A percentile compares a stretch with the other conserved stretches of the same genome.
Evolutionary conservation across 192 early-diverging fungal genomes (phyloP).

Genomic region (Coemansia guatemalensis): DNA sequence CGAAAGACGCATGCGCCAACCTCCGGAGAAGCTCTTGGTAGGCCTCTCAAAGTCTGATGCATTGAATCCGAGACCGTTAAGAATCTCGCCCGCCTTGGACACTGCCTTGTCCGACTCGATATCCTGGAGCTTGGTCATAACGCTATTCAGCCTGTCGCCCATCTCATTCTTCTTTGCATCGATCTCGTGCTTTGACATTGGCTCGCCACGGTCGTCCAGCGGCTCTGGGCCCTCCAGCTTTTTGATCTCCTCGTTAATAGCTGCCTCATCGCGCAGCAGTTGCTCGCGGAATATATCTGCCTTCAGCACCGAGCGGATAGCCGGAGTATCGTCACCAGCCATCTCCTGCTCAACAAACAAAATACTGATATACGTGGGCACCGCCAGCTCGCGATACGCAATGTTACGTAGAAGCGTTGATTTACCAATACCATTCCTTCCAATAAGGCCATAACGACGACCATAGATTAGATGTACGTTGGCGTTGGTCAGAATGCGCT

Average conservation of each 20-base stretch:
- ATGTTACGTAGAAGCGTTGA: constrained; percentile 78
- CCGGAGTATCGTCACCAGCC: constrained; percentile 83
- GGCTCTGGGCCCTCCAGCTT: constrained; percentile 35
- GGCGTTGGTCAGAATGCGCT: constrained; percentile 89
- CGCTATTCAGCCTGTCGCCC: constrained; percentile 68
- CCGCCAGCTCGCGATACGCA: constrained; percentile 78
- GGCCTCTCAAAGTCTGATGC: constrained; percentile 72
- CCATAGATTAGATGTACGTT: constrained; percentile 81
- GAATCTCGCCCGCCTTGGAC: constrained; percentile 89
- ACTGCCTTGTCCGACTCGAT: constrained; percentile 98
- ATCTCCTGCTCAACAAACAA: constrained; percentile 99
- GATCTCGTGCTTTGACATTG: constrained; percentile 55
- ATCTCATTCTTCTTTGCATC: constrained; percentile 60
- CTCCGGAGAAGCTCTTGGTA: constrained; percentile 96
- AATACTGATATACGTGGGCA: constrained; percentile 90
- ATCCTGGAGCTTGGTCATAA: constrained; percentile 84
- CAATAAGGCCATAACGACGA: constrained; percentile 94
- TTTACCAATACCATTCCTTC: constrained; percentile 88
- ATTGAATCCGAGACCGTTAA: constrained; percentile 95
- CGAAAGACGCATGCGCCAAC: constrained; percentile 99
- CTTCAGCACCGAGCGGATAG: constrained; percentile 85
- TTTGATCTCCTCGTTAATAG: constrained; percentile 58
- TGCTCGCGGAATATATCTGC: constrained; percentile 92
- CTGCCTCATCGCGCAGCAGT: constrained; percentile 80
- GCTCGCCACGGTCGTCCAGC: constrained; percentile 51